These are phyloP conservation scores for Backusella psychrophila DNA, from an alignment of 192 early-diverging fungal species.

Conservation along the genomic window DNA sequence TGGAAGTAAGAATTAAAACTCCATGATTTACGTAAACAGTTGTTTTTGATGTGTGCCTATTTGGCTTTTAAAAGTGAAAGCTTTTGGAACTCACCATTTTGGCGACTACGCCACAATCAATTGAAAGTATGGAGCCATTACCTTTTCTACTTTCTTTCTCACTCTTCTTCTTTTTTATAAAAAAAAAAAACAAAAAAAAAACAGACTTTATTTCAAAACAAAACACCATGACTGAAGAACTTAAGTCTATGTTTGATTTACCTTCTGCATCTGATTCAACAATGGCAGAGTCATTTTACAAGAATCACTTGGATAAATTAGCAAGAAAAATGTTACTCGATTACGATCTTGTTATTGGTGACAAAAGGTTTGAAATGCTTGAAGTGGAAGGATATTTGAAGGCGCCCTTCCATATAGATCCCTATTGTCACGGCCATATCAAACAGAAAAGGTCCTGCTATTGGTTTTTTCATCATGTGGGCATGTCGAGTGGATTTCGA, in stretches of 20 bases:
- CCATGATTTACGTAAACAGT: background rate
- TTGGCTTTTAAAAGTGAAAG: background rate
- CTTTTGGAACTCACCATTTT: background rate
- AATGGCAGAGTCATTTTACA: conserved; percentile 11
- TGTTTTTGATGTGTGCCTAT: background rate
- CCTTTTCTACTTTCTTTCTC: background rate
- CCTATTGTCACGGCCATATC: conserved; percentile 24
- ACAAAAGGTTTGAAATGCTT: conserved; percentile 15
- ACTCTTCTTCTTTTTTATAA: background rate
- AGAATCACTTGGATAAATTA: conserved; percentile 1
- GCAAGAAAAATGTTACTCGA: conserved; percentile 10
- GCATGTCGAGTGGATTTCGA: conserved; percentile 21
- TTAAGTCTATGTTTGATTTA: background rate
- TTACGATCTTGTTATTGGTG: conserved; percentile 14
- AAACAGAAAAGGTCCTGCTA: conserved; percentile 9
- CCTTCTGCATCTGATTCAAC: conserved; percentile 2
- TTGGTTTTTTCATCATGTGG: conserved; percentile 34
- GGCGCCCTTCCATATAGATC: conserved; percentile 20
- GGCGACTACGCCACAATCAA: background rate
- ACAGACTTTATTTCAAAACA: background rate
- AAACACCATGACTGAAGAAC: background rate
- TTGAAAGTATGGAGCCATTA: background rate
- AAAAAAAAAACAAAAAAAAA: too few relatives aligned
- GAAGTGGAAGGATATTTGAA: conserved; percentile 34
- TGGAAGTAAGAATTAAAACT: background rate